A percentile compares a stretch with the other conserved stretches of the same genome.
phyloP scores from a whole-genome alignment of 306 rosid genomes.

The Prunus mume region DNA sequence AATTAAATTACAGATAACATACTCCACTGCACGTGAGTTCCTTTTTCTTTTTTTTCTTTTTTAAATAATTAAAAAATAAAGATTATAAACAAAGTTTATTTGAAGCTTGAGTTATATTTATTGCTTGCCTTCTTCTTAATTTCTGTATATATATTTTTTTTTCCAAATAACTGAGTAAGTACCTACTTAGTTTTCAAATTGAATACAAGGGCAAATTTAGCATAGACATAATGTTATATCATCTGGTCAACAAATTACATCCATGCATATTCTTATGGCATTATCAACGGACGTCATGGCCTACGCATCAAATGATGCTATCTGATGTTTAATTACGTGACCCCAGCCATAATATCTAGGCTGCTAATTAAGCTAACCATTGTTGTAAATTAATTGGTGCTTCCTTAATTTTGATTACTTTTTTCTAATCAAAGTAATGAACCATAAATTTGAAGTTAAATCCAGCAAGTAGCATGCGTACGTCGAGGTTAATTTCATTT shows the following conservation, averaged over 20 bases:
- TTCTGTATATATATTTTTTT: not conserved
- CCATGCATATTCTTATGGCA: not conserved
- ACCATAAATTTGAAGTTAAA: not conserved
- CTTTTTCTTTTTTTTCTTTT: not conserved
- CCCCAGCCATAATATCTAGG: not conserved
- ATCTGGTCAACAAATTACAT: not conserved
- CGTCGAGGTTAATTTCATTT: too few species aligned
- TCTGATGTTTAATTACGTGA: not conserved
- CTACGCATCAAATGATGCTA: not conserved
- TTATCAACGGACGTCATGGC: constrained; percentile 4
- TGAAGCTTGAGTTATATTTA: not conserved
- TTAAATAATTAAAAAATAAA: not conserved
- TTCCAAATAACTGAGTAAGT: not conserved
- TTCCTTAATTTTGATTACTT: not conserved
- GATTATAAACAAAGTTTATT: not conserved
- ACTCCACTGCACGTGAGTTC: not conserved
- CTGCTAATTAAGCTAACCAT: not conserved
- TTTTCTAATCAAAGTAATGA: not conserved
- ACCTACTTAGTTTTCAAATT: too few species aligned
- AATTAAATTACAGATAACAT: not conserved
- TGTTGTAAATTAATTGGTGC: not conserved
- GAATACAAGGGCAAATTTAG: too few species aligned
- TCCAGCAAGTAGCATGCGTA: too few species aligned
- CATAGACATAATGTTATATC: not conserved
- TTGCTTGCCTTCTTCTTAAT: not conserved